Evolutionary conservation across 139 green algal genomes (phyloP).

Genomic region (Chlamydomonas schloesseri): DNA sequence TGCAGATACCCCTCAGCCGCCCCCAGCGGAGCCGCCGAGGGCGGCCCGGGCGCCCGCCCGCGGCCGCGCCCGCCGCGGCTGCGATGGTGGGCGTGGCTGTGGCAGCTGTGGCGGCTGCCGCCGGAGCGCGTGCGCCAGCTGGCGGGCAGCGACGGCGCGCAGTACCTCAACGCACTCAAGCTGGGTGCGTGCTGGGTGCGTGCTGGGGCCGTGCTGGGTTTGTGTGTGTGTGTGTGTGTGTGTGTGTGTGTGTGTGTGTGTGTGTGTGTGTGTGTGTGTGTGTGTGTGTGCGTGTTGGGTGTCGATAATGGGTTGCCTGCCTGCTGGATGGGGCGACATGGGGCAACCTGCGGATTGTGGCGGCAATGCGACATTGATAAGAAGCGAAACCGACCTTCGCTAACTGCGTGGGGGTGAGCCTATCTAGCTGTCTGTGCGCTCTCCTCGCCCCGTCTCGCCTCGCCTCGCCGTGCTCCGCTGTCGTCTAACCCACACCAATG

Average conservation of each 20-base stretch:
- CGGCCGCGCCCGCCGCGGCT: background rate
- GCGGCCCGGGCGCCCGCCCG: background rate
- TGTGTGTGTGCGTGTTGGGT: too few species aligned
- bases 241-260: background rate
- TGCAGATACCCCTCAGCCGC: background rate
- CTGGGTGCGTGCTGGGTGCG: background rate
- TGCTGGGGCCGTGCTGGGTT: background rate
- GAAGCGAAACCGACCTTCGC: too few species aligned
- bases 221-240: background rate
- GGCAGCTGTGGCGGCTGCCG: slow-evolving; percentile 4
- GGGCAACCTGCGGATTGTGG: too few species aligned
- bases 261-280: background rate
- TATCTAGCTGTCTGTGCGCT: too few species aligned
- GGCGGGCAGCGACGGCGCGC: slow-evolving; percentile 11
- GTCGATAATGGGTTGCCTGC: too few species aligned
- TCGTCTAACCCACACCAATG: too few species aligned
- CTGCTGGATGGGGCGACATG: too few species aligned
- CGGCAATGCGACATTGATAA: too few species aligned
- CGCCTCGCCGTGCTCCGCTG: too few species aligned
- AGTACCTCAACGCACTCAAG: background rate
- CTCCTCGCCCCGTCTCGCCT: too few species aligned
- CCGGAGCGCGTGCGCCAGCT: background rate
- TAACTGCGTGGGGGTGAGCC: too few species aligned
- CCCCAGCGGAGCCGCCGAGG: background rate
- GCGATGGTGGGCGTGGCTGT: background rate